Conservation (phyloP, 331 rosid species). For the Phaseolus coccineus region DNA sequence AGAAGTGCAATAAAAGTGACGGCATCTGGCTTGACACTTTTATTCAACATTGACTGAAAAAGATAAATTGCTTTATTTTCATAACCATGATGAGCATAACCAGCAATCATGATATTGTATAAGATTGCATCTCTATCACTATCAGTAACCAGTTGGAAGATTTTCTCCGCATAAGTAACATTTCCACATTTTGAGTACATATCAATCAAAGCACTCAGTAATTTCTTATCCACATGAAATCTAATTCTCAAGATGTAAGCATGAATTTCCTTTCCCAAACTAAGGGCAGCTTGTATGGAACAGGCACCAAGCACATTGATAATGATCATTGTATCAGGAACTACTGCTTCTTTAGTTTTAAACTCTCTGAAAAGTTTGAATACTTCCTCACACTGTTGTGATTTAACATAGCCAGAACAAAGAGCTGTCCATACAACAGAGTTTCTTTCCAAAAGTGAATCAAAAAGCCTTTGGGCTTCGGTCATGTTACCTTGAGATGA, state of each 20-base stretch:
- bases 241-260: slow-evolving; percentile 61
- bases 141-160: slow-evolving; percentile 49
- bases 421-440: slow-evolving; percentile 75
- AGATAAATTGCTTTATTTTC: slow-evolving; percentile 62
- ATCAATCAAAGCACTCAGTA: slow-evolving; percentile 70
- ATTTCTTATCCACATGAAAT: slow-evolving; percentile 57
- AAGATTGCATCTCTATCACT: slow-evolving; percentile 61
- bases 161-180: slow-evolving; percentile 61
- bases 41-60: slow-evolving; percentile 67
- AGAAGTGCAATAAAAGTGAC: slow-evolving; percentile 82
- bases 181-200: slow-evolving; percentile 90
- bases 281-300: slow-evolving; percentile 69
- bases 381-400: slow-evolving; percentile 64
- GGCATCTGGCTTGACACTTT: slow-evolving; percentile 61
- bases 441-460: slow-evolving; percentile 61
- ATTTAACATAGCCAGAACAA: slow-evolving; percentile 72
- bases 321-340: slow-evolving; percentile 61
- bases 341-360: slow-evolving; percentile 44
- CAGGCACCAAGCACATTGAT: slow-evolving; percentile 71
- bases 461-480: slow-evolving; percentile 69
- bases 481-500: slow-evolving; percentile 73
- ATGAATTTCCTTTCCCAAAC: slow-evolving; percentile 76
- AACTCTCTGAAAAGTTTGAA: slow-evolving; percentile 67
- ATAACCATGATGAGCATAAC: slow-evolving; percentile 81
- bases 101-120: slow-evolving; percentile 80